Evolutionary conservation across 441 rosid species (phyloP).

Genomic region (Populus trichocarpa): DNA sequence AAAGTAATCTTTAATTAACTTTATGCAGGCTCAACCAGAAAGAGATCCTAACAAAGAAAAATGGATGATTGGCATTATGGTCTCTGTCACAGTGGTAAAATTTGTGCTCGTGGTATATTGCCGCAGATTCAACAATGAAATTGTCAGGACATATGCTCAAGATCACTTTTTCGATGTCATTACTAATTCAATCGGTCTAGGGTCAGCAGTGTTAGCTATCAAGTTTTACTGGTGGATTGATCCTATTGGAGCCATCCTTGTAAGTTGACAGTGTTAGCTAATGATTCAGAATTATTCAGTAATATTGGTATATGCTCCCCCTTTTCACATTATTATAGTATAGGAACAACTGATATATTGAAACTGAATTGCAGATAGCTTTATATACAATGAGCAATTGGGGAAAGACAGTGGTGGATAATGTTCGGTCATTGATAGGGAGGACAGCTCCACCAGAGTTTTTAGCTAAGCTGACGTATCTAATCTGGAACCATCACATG

Average conservation of each 20-base stretch:
- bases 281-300: not conserved
- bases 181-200: conserved; percentile 63
- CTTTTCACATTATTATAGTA: not conserved
- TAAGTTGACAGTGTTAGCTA: conserved; percentile 18
- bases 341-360: not conserved
- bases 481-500: not conserved
- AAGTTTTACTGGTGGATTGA: conserved; percentile 70
- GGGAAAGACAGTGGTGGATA: not conserved
- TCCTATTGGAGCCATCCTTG: conserved; percentile 63
- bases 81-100: conserved; percentile 50
- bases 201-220: conserved; percentile 55
- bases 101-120: conserved; percentile 51
- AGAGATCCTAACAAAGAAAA: conserved; percentile 47
- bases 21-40: conserved; percentile 48
- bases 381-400: not conserved
- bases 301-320: not conserved
- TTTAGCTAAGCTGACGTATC: not conserved
- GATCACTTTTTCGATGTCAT: conserved; percentile 76
- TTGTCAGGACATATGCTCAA: conserved; percentile 61
- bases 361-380: not conserved
- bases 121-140: conserved; percentile 57
- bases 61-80: conserved; percentile 83
- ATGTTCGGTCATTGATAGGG: not conserved
- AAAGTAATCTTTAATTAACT: not conserved
- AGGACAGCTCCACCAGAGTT: not conserved